A percentile compares a stretch with the other conserved stretches of the same genome.
Conservation (phyloP, 495 filamentous ascomycete genomes). For the Neurospora sp. region DNA sequence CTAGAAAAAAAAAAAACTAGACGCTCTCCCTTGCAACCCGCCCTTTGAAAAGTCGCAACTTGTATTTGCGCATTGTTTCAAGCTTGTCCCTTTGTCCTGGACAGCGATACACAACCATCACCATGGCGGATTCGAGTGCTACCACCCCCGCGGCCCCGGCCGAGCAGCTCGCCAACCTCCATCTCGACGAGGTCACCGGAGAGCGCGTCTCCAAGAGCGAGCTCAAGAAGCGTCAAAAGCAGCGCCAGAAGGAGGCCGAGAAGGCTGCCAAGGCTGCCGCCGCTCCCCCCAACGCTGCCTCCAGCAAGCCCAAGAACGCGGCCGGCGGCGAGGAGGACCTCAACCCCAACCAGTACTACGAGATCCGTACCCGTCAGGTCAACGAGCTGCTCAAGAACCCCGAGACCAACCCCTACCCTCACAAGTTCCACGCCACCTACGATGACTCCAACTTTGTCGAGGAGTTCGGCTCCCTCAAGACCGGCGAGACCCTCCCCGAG, state of each 20-base stretch:
- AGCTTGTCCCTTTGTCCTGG: not conserved
- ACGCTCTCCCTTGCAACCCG: not conserved
- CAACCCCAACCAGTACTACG: conserved; percentile 92
- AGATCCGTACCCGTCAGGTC: conserved; percentile 79
- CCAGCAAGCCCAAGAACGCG: conserved; percentile 55
- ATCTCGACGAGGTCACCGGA: conserved; percentile 76
- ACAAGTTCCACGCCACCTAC: conserved; percentile 87
- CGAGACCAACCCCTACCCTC: conserved; percentile 83
- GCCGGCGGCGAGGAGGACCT: conserved; percentile 41
- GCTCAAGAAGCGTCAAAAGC: conserved; percentile 93
- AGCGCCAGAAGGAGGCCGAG: conserved; percentile 71
- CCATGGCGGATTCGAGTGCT: conserved; percentile 40
- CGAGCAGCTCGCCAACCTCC: conserved; percentile 59
- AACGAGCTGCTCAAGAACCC: conserved; percentile 75
- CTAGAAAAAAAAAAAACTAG: not conserved
- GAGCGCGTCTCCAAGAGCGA: conserved; percentile 80
- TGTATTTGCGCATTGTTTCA: not conserved
- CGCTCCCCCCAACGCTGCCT: conserved; percentile 53
- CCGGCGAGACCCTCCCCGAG: conserved; percentile 70
- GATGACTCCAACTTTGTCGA: conserved; percentile 67
- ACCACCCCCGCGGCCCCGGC: conserved; percentile 30
- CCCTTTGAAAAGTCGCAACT: not conserved
- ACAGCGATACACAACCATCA: conserved; percentile 2
- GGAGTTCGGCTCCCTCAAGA: conserved; percentile 65
- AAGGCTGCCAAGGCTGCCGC: conserved; percentile 79